These are phyloP conservation scores for Candida ponderosae DNA, from an alignment of 805 yeast species.

Conservation along the genomic window DNA sequence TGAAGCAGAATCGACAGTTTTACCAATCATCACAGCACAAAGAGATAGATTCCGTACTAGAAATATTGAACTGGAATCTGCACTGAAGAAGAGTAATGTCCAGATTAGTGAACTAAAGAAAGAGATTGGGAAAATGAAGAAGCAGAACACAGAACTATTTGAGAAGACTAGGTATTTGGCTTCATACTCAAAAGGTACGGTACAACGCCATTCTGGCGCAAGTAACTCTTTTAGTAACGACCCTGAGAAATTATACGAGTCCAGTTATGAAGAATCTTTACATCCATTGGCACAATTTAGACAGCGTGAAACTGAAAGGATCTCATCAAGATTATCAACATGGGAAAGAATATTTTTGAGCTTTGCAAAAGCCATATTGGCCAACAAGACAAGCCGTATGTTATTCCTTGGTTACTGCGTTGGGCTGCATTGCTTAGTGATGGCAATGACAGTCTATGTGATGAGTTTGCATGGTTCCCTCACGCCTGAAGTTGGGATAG, in stretches of 20 bases:
- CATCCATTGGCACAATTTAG: conserved; percentile 84
- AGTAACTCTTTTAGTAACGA: conserved; percentile 26
- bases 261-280: conserved; percentile 64
- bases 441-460: conserved; percentile 52
- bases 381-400: conserved; percentile 65
- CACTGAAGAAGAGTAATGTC: conserved; percentile 49
- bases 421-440: conserved; percentile 66
- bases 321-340: conserved; percentile 63
- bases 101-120: conserved; percentile 53
- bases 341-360: conserved; percentile 71
- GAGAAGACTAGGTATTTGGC: conserved; percentile 69
- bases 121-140: conserved; percentile 55
- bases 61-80: conserved; percentile 79
- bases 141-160: conserved; percentile 71
- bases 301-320: conserved; percentile 67
- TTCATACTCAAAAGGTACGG: conserved; percentile 29
- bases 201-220: conserved; percentile 17
- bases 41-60: conserved; percentile 87
- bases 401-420: conserved; percentile 66
- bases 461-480: conserved; percentile 36
- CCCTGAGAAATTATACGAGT: conserved; percentile 53
- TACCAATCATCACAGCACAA: conserved; percentile 89
- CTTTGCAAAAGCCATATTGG: conserved; percentile 65
- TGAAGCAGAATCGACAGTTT: conserved; percentile 38
- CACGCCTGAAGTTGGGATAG: conserved; percentile 34